Evolutionary conservation across 306 rosid genomes (phyloP).

Genomic region (Dicorynia guianensis): DNA sequence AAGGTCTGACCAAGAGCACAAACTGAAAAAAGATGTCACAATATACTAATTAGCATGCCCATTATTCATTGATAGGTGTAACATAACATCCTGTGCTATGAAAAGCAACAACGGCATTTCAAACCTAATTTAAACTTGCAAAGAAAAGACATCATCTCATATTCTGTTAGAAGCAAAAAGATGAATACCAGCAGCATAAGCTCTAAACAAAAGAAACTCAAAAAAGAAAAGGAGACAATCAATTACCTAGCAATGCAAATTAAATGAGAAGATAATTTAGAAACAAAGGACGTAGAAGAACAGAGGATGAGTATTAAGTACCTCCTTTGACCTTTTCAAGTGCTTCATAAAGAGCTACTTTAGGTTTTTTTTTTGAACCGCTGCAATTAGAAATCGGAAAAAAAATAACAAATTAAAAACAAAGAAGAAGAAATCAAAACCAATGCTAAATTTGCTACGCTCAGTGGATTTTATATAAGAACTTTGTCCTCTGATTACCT

Average conservation of each 20-base stretch:
- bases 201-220: constrained; percentile 49
- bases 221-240: no score
- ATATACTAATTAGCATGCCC: background rate
- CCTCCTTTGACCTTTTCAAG: constrained; percentile 80
- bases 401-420: no score
- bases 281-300: no score
- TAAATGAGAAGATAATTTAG: no score
- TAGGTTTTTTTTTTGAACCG: constrained; percentile 57
- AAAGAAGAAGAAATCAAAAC: constrained; percentile 3
- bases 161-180: constrained; percentile 62
- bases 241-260: no score
- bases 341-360: constrained; percentile 70
- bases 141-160: no score
- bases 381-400: constrained; percentile 30
- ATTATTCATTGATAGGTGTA: background rate
- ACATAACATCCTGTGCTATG: background rate
- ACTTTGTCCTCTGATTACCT: background rate
- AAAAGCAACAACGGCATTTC: constrained; percentile 7
- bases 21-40: background rate
- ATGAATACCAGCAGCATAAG: constrained; percentile 82
- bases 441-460: background rate
- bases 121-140: background rate
- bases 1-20: background rate
- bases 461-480: background rate
- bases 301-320: background rate